Evolutionary conservation across 2,329 filamentous ascomycete species (phyloP), one percentile per base, ranked within the genome.

Genomic region (Boeremia lycopersici): DNA sequence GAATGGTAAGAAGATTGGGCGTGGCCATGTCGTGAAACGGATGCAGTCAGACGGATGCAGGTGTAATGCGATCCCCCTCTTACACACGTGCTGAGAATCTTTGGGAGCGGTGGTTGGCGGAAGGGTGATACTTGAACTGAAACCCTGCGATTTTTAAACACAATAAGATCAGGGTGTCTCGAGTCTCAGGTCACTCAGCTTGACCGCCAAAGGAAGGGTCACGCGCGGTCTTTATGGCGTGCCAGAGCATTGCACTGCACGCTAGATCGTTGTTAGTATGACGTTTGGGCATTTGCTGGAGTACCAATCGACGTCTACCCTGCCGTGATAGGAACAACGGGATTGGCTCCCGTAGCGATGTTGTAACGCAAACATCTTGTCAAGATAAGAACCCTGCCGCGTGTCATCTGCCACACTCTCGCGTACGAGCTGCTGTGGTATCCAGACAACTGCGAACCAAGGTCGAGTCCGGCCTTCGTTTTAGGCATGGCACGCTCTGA

Each of bases 1-100:
- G 72, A 12, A 75, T 54, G 2, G 65, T 59, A 7, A 75, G 56
- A n/a, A 74, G 57, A n/a, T 53, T 61, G 36, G 71, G 51, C 19
- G 53, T 45, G 53, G 59, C 33, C 56, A 61, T 62, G 17, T 31
- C 28, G 31, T 29, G 23, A 2, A 10, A 15, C 19, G 10, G 36
- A 33, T 36, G 26, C 19, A 19, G 43, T 60, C 48, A 47, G 36
- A 28, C 47, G 8, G 25, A 50, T 42, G 36, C 52, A 43, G 35
- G 36, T 50, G 15, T 33, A 23, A 28, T 31, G 29, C 46, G 17
- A 33, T 35, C 25, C 13, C n/a, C 13, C 13, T 50, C 46, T 41
- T 38, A 41, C 43, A 26, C 19, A 26, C 36, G 36, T 33, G 25
- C 35, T 50, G 31, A 42, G 36, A 42, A 13, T 36, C n/a, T n/a